A percentile compares a stretch with the other conserved stretches of the same genome.
phyloP scores from a whole-genome alignment of 495 filamentous ascomycete species.

The Filosporella fistucella region DNA sequence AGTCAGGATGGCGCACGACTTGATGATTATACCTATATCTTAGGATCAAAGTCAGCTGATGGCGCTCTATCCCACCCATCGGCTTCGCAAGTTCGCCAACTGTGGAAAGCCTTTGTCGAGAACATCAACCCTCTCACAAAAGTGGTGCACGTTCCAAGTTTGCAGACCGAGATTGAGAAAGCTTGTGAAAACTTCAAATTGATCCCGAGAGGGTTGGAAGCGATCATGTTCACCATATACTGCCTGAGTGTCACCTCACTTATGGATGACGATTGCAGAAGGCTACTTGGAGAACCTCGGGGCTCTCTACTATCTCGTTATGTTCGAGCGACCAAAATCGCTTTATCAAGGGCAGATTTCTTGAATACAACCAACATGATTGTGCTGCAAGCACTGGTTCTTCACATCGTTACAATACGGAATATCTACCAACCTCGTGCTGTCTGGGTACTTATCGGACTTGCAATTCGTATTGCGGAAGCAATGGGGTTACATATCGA shows the following conservation, averaged over 20 bases:
- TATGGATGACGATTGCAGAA: slow-evolving; percentile 44
- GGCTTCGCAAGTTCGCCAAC: slow-evolving; percentile 13
- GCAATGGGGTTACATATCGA: slow-evolving; percentile 76
- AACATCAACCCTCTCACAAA: slow-evolving; percentile 69
- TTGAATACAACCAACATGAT: slow-evolving; percentile 67
- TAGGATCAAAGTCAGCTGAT: background rate
- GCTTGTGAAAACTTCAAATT: slow-evolving; percentile 41
- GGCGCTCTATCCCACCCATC: slow-evolving; percentile 17
- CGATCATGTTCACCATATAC: slow-evolving; percentile 74
- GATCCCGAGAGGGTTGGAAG: slow-evolving; percentile 58
- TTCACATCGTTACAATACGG: slow-evolving; percentile 50
- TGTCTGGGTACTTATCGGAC: slow-evolving; percentile 58
- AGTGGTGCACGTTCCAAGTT: slow-evolving; percentile 57
- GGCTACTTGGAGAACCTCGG: slow-evolving; percentile 50
- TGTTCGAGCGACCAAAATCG: slow-evolving; percentile 71
- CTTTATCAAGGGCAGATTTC: slow-evolving; percentile 66
- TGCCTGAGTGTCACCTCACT: slow-evolving; percentile 68
- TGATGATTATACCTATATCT: slow-evolving; percentile 11
- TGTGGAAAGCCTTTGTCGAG: slow-evolving; percentile 32
- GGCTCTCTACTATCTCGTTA: slow-evolving; percentile 53
- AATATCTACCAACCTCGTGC: slow-evolving; percentile 27
- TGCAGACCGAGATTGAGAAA: slow-evolving; percentile 28
- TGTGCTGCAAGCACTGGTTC: slow-evolving; percentile 70
- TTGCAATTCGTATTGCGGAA: slow-evolving; percentile 76
- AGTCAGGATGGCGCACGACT: slow-evolving; percentile 3